Evolutionary conservation across 495 filamentous ascomycete genomes (phyloP).

Genomic region (Xylaria flabelliformis): DNA sequence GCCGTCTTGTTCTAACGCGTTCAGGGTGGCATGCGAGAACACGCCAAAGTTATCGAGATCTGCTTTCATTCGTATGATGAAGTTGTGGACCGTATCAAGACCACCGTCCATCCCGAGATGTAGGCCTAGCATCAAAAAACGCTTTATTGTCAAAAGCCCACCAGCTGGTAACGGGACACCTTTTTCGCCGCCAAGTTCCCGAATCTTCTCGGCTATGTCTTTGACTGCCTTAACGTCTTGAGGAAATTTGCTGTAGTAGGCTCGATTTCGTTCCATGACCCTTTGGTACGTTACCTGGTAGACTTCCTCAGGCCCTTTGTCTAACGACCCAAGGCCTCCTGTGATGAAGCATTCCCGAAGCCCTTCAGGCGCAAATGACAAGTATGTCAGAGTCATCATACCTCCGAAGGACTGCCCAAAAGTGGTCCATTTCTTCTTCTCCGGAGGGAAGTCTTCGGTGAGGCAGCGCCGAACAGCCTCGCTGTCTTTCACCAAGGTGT

Average conservation of each 20-base stretch:
- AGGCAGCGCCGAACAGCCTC: slow-evolving; percentile 82
- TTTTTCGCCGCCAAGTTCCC: slow-evolving; percentile 48
- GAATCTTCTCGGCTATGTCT: slow-evolving; percentile 67
- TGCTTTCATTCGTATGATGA: slow-evolving; percentile 68
- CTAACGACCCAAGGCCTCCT: slow-evolving; percentile 81
- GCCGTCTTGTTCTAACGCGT: slow-evolving; percentile 66
- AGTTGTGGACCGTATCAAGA: slow-evolving; percentile 70
- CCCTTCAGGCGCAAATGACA: slow-evolving; percentile 78
- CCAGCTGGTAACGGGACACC: slow-evolving; percentile 67
- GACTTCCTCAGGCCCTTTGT: slow-evolving; percentile 72
- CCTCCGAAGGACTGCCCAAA: slow-evolving; percentile 94
- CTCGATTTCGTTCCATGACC: slow-evolving; percentile 66
- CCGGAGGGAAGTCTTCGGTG: slow-evolving; percentile 69
- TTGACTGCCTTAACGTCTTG: slow-evolving; percentile 79
- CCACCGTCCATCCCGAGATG: slow-evolving; percentile 79
- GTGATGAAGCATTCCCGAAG: slow-evolving; percentile 82
- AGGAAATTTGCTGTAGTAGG: slow-evolving; percentile 85
- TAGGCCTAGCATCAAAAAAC: slow-evolving; percentile 78
- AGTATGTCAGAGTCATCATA: slow-evolving; percentile 80
- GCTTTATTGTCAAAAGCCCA: slow-evolving; percentile 69
- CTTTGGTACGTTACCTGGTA: slow-evolving; percentile 74
- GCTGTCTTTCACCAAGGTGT: slow-evolving; percentile 86
- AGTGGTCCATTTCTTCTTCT: slow-evolving; percentile 78
- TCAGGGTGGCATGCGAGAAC: slow-evolving; percentile 73
- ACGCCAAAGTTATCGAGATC: slow-evolving; percentile 76